Percentiles rank a stretch among this genome's conserved stretches.
phyloP scores from a whole-genome alignment of 257 asterid species.

The Nicotiana tabacum region DNA sequence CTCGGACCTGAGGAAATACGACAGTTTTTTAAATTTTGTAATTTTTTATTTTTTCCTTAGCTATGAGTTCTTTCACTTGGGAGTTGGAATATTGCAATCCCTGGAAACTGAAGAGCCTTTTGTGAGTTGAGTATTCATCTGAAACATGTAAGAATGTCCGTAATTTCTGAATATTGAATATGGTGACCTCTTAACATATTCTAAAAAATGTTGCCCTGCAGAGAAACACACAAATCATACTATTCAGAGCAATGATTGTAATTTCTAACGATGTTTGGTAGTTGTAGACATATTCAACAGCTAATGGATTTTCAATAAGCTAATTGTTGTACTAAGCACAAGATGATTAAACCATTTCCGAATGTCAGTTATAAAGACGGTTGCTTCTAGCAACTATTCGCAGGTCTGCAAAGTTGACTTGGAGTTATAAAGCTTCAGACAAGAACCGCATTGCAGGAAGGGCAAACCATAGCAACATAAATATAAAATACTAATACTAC shows the following conservation, averaged over 20 bases:
- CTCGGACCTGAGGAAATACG: not conserved
- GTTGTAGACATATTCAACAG: not conserved
- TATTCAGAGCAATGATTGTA: not conserved
- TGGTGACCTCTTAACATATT: not conserved
- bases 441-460: too few species aligned
- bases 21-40: too few species aligned
- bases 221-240: not conserved
- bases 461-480: too few species aligned
- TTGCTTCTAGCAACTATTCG: too few species aligned
- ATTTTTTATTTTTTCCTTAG: not conserved
- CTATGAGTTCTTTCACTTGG: too few species aligned
- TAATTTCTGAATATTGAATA: not conserved
- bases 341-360: too few species aligned
- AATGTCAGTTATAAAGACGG: too few species aligned
- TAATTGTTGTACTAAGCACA: not conserved
- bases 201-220: not conserved
- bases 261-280: not conserved
- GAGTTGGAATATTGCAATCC: too few species aligned
- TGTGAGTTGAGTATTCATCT: conserved; percentile 46
- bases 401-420: too few species aligned
- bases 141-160: conserved; percentile 51
- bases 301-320: not conserved
- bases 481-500: not conserved
- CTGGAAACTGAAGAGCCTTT: too few species aligned
- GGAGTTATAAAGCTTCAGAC: too few species aligned